phyloP scores from a whole-genome alignment of 345 rosid genomes.

The Ceriops decandra region DNA sequence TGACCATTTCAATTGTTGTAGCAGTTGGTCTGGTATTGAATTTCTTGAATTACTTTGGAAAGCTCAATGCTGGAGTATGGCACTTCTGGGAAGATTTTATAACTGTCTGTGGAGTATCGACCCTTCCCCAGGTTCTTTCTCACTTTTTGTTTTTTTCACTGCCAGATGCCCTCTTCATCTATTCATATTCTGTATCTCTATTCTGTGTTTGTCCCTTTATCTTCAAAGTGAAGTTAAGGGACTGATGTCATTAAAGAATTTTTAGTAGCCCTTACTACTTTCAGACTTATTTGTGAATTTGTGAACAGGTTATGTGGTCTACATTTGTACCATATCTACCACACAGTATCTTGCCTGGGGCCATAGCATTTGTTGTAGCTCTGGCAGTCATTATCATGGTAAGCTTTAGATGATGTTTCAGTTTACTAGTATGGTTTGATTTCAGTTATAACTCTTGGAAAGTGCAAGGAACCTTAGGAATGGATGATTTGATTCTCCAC shows the following conservation, averaged over 20 bases:
- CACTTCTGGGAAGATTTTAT: constrained; percentile 78
- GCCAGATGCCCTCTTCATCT: background rate
- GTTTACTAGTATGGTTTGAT: background rate
- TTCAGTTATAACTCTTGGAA: background rate
- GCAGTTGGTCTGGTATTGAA: constrained; percentile 56
- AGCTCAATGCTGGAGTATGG: constrained; percentile 55
- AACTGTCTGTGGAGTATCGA: constrained; percentile 69
- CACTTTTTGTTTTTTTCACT: constrained; percentile 2
- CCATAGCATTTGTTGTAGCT: constrained; percentile 50
- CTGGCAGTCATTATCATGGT: constrained; percentile 75
- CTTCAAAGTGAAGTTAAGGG: constrained; percentile 2
- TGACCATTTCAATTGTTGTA: constrained; percentile 52
- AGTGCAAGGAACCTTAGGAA: background rate
- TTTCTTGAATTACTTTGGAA: constrained; percentile 47
- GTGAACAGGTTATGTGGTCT: constrained; percentile 81
- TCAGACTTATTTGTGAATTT: constrained; percentile 2
- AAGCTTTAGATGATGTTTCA: constrained; percentile 22
- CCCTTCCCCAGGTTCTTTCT: constrained; percentile 69
- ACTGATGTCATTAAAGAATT: background rate
- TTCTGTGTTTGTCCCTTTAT: background rate
- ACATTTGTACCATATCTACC: constrained; percentile 84
- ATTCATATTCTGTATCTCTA: background rate
- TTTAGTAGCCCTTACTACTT: background rate
- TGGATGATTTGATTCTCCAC: background rate
- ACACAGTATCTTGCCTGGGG: constrained; percentile 61